A percentile compares a stretch with the other conserved stretches of the same genome.
Evolutionary conservation across 2,329 filamentous ascomycete species (phyloP).

Genomic region (Achaetomium macrosporum): DNA sequence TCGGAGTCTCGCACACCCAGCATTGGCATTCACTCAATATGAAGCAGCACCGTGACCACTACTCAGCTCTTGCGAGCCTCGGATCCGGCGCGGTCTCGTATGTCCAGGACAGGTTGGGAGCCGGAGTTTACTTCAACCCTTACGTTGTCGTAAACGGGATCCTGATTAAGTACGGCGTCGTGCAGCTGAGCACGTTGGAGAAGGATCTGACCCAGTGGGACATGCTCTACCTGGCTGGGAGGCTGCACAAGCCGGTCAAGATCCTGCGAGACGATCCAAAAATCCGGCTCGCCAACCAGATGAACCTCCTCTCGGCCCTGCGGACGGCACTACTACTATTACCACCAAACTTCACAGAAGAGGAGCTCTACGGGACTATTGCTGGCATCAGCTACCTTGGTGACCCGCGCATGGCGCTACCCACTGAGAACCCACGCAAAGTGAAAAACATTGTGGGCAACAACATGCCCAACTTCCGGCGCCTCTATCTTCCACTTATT

Average conservation of each 20-base stretch:
- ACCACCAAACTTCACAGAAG: conserved; percentile 77
- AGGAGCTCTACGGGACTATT: conserved; percentile 83
- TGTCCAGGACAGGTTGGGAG: conserved; percentile 82
- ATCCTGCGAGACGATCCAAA: conserved; percentile 90
- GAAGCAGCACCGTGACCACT: conserved; percentile 82
- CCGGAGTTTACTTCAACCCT: conserved; percentile 96
- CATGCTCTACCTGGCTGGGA: conserved; percentile 90
- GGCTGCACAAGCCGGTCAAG: conserved; percentile 95
- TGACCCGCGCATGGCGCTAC: conserved; percentile 89
- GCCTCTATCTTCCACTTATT: conserved; percentile 84
- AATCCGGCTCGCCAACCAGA: conserved; percentile 89
- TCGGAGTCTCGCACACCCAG: conserved; percentile 88
- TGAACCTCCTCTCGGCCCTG: conserved; percentile 87
- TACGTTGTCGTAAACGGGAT: conserved; percentile 93
- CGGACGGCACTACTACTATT: conserved; percentile 84
- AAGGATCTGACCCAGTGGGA: conserved; percentile 86
- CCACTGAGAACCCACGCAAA: conserved; percentile 86
- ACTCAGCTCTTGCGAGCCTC: conserved; percentile 75
- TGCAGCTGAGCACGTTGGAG: conserved; percentile 85
- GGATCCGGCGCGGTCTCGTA: conserved; percentile 80
- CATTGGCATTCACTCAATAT: conserved; percentile 97
- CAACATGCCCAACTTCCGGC: conserved; percentile 86
- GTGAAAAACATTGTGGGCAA: conserved; percentile 90
- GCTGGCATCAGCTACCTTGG: conserved; percentile 90
- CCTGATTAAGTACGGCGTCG: conserved; percentile 96